Evolutionary conservation across 805 yeast species (phyloP).

Genomic region (Pichia deserticola): DNA sequence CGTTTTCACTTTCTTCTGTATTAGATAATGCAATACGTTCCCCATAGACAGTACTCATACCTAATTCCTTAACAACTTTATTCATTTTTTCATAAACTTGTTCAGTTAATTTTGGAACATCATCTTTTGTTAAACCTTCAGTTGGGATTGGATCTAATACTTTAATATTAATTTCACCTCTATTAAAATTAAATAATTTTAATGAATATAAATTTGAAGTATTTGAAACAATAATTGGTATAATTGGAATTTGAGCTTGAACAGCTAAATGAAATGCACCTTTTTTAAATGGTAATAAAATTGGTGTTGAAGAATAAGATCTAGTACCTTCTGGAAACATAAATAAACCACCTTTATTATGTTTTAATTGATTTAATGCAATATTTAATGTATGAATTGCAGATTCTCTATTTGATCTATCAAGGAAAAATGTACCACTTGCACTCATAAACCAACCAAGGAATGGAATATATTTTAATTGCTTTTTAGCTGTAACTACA

Average conservation of each 20-base stretch:
- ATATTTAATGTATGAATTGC: constrained; percentile 67
- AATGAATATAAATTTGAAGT: constrained; percentile 67
- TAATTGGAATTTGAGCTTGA: constrained; percentile 81
- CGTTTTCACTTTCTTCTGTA: background rate
- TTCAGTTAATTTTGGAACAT: constrained; percentile 54
- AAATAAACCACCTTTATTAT: constrained; percentile 65
- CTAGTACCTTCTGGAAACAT: constrained; percentile 98
- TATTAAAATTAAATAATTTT: constrained; percentile 53
- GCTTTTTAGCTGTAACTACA: constrained; percentile 87
- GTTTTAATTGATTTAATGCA: constrained; percentile 58
- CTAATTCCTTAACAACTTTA: constrained; percentile 32
- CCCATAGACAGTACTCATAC: constrained; percentile 33
- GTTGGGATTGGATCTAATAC: constrained; percentile 81
- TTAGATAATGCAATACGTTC: constrained; percentile 1
- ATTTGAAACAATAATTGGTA: constrained; percentile 84
- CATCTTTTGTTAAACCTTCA: constrained; percentile 58
- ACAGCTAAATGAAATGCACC: constrained; percentile 98
- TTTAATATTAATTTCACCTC: constrained; percentile 69
- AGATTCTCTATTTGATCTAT: constrained; percentile 67
- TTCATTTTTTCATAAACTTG: constrained; percentile 56
- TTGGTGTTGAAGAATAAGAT: constrained; percentile 63
- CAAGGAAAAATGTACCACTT: constrained; percentile 86
- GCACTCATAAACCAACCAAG: constrained; percentile 96
- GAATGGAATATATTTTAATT: constrained; percentile 76
- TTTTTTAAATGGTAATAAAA: constrained; percentile 81